Percentiles rank a stretch among this genome's conserved stretches.
Evolutionary conservation across 139 green algal genomes (phyloP).

Genomic region (Haematococcus lacustris): DNA sequence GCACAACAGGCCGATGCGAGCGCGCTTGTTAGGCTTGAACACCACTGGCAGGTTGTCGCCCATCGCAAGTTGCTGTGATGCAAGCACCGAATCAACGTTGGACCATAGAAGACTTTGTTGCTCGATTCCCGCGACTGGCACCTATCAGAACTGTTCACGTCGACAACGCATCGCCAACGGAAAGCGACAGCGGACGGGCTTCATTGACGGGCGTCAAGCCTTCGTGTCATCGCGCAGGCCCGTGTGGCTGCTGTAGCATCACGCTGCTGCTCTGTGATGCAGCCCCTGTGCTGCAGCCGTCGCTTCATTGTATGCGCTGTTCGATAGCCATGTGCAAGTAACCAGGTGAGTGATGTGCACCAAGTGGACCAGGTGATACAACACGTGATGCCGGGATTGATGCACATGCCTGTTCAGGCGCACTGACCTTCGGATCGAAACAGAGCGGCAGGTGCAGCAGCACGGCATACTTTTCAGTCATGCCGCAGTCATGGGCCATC

Average conservation of each 20-base stretch:
- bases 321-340: slow-evolving; percentile 34
- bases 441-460: slow-evolving; percentile 66
- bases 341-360: background rate
- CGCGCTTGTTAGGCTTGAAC: background rate
- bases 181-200: background rate
- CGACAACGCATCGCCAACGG: background rate
- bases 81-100: background rate
- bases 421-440: slow-evolving; percentile 46
- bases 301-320: slow-evolving; percentile 21
- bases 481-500: slow-evolving; percentile 79
- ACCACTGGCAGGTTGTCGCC: background rate
- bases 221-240: too few relatives aligned
- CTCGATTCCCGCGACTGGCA: background rate
- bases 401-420: background rate
- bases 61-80: background rate
- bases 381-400: background rate
- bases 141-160: background rate
- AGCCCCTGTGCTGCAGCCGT: slow-evolving; percentile 21
- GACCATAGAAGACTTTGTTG: background rate
- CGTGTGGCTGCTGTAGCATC: too few relatives aligned
- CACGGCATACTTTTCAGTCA: slow-evolving; percentile 59
- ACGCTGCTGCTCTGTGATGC: too few relatives aligned
- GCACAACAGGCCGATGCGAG: slow-evolving; percentile 1
- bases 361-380: background rate
- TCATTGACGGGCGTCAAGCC: too few relatives aligned